Base-by-base conservation (phyloP, 306 rosid genomes). In the Prosopis cineraria region DNA sequence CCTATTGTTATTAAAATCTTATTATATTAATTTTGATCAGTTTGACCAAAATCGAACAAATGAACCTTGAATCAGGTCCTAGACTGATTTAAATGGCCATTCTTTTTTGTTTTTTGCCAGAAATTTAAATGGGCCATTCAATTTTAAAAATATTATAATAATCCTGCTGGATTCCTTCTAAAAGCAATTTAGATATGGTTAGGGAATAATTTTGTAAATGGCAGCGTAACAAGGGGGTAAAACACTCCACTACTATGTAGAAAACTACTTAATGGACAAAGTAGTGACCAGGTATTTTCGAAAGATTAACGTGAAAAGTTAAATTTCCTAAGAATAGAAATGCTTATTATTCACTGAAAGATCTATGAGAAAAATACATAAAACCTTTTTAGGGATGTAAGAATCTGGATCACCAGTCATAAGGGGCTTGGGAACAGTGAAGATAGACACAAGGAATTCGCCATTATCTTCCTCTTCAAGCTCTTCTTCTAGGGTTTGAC, bases 401-500 rank as follows among this genome's bases (percentile, higher is more conserved):
- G 91, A 94, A 76, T 89, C 85, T 10, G 92, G 87, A 78, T 80
- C 73, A 63, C 25, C 52, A 25, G 82, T 80, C 83, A 83, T 60
- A 37, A 88, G 83, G 53, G 86, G 52, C 66, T 75, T 85, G 11
- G 91, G 91, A 24, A 88, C 98, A 82, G 82, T 88, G 90, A 89
- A 94, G 45, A 94, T 87, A 82, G 89, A 85, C n/a, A 89, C 96
- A 17, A 64, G 66, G 19, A 81, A 69, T 68, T 86, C 90, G 13
- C 0, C 67, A 36, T 85, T 85, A 2, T 65, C 48, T 37, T 65
- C 48, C 2, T 94, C 88, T 17, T 94, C 97, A 55, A 72, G 17
- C 69, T 83, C 91, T 76, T 90, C 87, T 37, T 89, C 85, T n/a
- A 94, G 86, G 47, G 90, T 85, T 74, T 80, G 87, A 6, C 93